A percentile compares a stretch with the other conserved stretches of the same genome.
These are phyloP conservation scores for Haematococcus lacustris DNA, from an alignment of 139 green algal species.

Conservation along the genomic window DNA sequence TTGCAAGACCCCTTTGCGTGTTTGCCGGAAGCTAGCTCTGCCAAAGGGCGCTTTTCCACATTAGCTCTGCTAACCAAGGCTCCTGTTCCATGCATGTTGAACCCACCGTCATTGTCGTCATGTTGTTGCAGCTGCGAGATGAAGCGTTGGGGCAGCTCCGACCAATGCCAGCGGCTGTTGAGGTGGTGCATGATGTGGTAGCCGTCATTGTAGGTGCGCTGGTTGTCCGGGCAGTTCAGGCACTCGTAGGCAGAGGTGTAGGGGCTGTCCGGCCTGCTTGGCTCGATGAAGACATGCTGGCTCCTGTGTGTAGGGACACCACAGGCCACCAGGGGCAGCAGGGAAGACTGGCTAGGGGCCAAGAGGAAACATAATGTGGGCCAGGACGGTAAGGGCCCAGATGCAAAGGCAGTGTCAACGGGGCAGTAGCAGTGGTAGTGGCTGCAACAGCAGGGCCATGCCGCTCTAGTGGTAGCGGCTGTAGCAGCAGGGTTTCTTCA, in stretches of 20 bases:
- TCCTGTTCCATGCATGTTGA: not conserved
- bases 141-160: conserved; percentile 56
- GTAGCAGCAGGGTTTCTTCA: too few relatives aligned
- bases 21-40: not conserved
- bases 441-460: too few relatives aligned
- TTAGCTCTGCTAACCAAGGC: not conserved
- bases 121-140: conserved; percentile 53
- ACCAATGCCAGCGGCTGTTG: conserved; percentile 81
- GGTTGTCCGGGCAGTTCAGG: conserved; percentile 66
- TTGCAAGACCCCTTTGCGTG: too few relatives aligned
- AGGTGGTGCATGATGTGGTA: conserved; percentile 87
- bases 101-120: conserved; percentile 45
- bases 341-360: too few relatives aligned
- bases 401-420: too few relatives aligned
- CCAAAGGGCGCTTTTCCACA: not conserved
- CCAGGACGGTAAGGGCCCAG: too few relatives aligned
- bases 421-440: too few relatives aligned
- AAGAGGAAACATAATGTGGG: too few relatives aligned
- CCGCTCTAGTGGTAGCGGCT: too few relatives aligned
- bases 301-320: conserved; percentile 49
- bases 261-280: conserved; percentile 1
- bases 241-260: conserved; percentile 79
- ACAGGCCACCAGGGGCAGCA: too few relatives aligned
- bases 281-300: conserved; percentile 85
- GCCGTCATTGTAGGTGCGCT: conserved; percentile 81